These are phyloP conservation scores for Biscogniauxia marginata DNA, from an alignment of 2,329 filamentous ascomycete species.

Conservation along the genomic window DNA sequence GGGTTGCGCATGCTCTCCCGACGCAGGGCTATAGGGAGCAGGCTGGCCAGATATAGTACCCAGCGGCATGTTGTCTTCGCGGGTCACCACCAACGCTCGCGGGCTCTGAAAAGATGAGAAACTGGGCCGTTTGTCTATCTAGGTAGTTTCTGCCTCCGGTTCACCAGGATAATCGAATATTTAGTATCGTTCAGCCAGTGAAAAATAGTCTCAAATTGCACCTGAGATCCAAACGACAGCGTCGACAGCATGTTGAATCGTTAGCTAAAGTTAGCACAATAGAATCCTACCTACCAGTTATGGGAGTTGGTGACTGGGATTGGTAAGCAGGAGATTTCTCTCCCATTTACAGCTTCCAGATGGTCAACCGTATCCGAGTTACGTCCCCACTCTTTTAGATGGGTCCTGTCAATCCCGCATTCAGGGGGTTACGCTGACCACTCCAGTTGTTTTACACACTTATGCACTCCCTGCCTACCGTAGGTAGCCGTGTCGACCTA, in stretches of 20 bases:
- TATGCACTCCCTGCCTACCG: too few relatives aligned
- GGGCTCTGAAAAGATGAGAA: too few relatives aligned
- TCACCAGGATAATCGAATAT: too few relatives aligned
- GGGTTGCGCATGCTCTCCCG: constrained; percentile 3
- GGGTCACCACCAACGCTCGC: too few relatives aligned
- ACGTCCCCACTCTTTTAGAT: not conserved
- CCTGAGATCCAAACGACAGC: too few relatives aligned
- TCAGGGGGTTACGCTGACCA: not conserved
- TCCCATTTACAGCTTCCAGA: not conserved
- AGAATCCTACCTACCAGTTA: not conserved
- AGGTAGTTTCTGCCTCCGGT: too few relatives aligned
- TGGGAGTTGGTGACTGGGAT: not conserved
- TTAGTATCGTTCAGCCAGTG: too few relatives aligned
- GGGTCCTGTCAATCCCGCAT: not conserved
- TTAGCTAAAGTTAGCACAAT: not conserved
- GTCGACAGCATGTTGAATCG: not conserved
- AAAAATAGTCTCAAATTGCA: too few relatives aligned
- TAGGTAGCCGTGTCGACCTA: too few relatives aligned
- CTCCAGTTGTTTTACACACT: not conserved
- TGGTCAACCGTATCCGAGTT: not conserved
- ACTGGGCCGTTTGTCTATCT: too few relatives aligned
- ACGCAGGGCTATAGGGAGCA: too few relatives aligned
- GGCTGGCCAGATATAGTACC: too few relatives aligned
- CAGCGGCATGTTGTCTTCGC: constrained; percentile 9
- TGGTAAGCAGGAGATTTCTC: not conserved